Evolutionary conservation across 1,284 basidiomycete species (phyloP), one percentile per base, ranked within the genome.

Genomic region (Ustilago vetiveriae): DNA sequence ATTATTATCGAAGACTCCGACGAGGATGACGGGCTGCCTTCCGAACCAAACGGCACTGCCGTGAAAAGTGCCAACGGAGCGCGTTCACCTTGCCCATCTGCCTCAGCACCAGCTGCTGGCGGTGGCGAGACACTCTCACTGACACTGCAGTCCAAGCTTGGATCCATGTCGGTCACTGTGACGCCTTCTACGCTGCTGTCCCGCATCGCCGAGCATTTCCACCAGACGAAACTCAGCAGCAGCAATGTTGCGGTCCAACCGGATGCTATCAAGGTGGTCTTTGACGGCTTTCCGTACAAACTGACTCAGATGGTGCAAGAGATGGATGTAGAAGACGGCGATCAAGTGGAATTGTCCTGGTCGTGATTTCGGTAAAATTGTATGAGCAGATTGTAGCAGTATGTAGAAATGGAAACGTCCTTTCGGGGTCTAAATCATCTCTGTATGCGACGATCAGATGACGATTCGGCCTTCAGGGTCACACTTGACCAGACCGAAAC

Each of bases 271-370:
- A 46, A 21, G 13, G 11, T 69, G 9, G 33, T 23, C 14, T 69
- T 75, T 32, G 72, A 75, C 36, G 72, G 72, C 9, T 50, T 59
- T 16, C 33, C 38, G 3, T 42, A 66, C n/a, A 35, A 41, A 7
- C 41, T 42, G 2, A 30, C 17, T 6, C 40, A 51, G 22, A 53
- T 55, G 4, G 65, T 76, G 7, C 48, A 38, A 16, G 67, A 74
- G 3, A 49, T 63, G 43, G 72, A 72, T 9, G 44, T 75, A 7
- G 72, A 75, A 23, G 70, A 75, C 29, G 62, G 45, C 14, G 55
- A 58, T 27, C 54, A 58, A 50, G 32, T 66, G 19, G 63, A 66
- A 26, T 36, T 66, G 23, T 38, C 45, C 27, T 65, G 62, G 62
- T 4, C 27, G 8, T 59, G n/a, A 40, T n/a, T n/a, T n/a, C n/a